These are phyloP conservation scores for Tetramitus jugosus DNA, from an alignment of 208 protist species.

Conservation along the genomic window DNA sequence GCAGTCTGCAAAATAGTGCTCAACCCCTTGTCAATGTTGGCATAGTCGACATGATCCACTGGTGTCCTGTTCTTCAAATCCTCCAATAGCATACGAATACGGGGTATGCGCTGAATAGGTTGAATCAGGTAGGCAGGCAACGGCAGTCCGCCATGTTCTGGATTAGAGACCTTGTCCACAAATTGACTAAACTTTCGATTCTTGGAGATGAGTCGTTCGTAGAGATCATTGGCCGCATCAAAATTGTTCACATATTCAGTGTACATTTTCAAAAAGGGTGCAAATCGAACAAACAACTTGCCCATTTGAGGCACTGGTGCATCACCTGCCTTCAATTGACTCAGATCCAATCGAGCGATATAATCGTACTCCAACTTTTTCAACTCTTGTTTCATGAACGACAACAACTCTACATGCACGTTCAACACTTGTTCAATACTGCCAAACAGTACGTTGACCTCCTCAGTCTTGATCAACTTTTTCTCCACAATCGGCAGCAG, in stretches of 20 bases:
- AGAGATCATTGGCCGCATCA: background rate
- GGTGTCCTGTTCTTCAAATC: background rate
- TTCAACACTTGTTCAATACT: background rate
- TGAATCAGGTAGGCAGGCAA: background rate
- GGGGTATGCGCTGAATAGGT: background rate
- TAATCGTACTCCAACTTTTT: too few species aligned
- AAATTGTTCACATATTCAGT: background rate
- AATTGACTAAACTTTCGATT: background rate
- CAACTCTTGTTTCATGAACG: background rate
- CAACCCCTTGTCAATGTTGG: background rate
- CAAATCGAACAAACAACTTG: background rate
- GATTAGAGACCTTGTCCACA: background rate
- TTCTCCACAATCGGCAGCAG: background rate
- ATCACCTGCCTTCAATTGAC: too few species aligned
- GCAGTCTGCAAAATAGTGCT: background rate
- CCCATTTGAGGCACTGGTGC: background rate
- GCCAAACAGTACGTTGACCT: background rate
- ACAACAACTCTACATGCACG: background rate
- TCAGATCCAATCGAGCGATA: too few species aligned
- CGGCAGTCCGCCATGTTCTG: too few species aligned
- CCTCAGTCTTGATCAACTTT: background rate
- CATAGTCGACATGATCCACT: conserved; percentile 2
- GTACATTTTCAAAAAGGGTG: conserved; percentile 3
- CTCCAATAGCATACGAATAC: background rate
- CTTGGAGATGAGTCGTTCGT: background rate